Base-by-base conservation (phyloP, 805 yeast species). In the Hanseniaspora hatyaiensis region DNA sequence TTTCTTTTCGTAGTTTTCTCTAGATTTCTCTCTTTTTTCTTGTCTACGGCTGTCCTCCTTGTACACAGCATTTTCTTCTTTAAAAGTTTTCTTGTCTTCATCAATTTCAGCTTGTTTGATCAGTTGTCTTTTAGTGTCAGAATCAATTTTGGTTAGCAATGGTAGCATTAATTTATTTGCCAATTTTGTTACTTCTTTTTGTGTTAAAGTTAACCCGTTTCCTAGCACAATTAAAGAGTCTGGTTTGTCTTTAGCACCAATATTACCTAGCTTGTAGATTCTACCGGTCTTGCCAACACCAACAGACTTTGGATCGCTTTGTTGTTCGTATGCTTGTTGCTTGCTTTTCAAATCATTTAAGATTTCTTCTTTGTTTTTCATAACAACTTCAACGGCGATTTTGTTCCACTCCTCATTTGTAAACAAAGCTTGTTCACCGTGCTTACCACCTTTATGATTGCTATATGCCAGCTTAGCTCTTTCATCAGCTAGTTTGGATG, bases 81-180 rank as follows among this genome's bases (percentile, higher is more conserved):
- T 66, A 48, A 71, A 69, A 15, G 64, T 65, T 39, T 63, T 53
- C 49, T 62, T 58, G 50, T 66, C 53, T 48, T 61, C 58, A 38
- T 63, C 62, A 52, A 62, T 59, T 54, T 66, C 75, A 43, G 65
- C 66, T 61, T 80, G 84, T 40, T 66, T 62, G 34, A 66, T 65
- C 50, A 94, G 75, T 65, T 85, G 89, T 40, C 74, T 72, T 19
- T 64, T 69, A 18, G 94, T 94, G 58, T 82, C 80, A 39, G 69
- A 64, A 55, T 74, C 70, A 57, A 89, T 76, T 62, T 85, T 88
- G 33, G 69, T 71, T 57, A 89, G 68, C 4, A 89, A 87, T 8
- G 98, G 98, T 54, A 74, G 71, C 50, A 92, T 95, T 58, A 83
- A 70, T 40, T 78, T 72, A 51, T 77, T 67, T 18, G 98, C 97